Conservation (phyloP, 192 early-diverging fungal genomes). For the Geranomyces variabilis region DNA sequence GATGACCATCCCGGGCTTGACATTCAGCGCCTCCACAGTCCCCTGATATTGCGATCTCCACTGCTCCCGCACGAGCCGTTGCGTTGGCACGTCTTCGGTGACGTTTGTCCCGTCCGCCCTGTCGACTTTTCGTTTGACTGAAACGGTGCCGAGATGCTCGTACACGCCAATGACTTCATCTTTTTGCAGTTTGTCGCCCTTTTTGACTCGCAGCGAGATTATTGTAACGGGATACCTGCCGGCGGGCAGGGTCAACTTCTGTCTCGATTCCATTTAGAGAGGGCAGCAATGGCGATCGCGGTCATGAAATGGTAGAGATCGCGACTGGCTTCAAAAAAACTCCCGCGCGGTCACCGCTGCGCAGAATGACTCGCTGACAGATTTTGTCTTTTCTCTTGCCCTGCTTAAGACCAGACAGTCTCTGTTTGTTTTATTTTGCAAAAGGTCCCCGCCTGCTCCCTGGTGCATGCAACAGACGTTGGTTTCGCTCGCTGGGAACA, state of each 20-base stretch:
- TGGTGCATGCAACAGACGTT: no score
- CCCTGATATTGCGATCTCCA: slow-evolving; percentile 15
- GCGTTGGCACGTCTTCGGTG: background rate
- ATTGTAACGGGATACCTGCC: slow-evolving; percentile 39
- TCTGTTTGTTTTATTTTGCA: no score
- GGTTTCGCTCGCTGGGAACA: no score
- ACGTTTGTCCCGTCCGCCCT: background rate
- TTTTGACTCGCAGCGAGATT: slow-evolving; percentile 19
- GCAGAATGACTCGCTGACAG: no score
- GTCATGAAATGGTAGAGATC: no score
- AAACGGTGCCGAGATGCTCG: slow-evolving; percentile 28
- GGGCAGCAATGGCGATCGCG: background rate
- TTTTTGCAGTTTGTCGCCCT: slow-evolving; percentile 18
- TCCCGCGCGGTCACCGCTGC: no score
- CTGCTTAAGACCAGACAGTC: no score
- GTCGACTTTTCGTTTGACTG: background rate
- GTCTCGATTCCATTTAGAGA: slow-evolving; percentile 20
- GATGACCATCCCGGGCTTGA: slow-evolving; percentile 21
- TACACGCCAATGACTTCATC: slow-evolving; percentile 41
- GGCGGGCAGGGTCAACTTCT: slow-evolving; percentile 22
- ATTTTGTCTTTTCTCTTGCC: no score
- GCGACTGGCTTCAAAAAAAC: no score
- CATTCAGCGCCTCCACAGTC: slow-evolving; percentile 11
- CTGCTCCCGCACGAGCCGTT: slow-evolving; percentile 20
- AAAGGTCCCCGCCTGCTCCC: no score